Base-by-base conservation (phyloP, 1,139 yeast species). In the Lodderomyces metapsilosis region DNA sequence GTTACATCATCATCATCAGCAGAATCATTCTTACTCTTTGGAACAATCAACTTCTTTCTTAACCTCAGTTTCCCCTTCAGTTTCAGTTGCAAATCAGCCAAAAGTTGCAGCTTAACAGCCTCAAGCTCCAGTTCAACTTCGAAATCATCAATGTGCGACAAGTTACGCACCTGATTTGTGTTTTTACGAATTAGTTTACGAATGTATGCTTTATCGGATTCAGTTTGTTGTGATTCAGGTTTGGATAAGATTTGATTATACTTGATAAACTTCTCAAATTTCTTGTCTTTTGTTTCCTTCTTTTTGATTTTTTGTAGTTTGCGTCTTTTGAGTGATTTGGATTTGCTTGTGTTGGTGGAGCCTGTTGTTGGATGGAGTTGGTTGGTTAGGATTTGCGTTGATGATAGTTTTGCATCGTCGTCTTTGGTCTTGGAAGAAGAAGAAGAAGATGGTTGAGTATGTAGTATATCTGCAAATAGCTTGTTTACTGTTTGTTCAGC, bases 181-280 rank as follows among this genome's bases (percentile, higher is more conserved):
- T 83, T 83, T 50, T 64, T 71, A 41, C 66, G 71, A 1, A 80
- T 66, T 16, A 81, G 62, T 49, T 68, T 72, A 66, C 47, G 82
- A 58, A 52, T 76, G 76, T 46, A 67, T 69, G 43, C 61, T 52
- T 54, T 80, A 85, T 40, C 69, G 75, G 10, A 58, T 60, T 62
- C 43, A 73, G 62, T 2, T 56, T 62, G 9, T 62, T 4, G 11
- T 20, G 32, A 16, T 22, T n/a, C 5, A 15, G 27, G 33, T 16
- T 27, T 62, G 23, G 61, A 57, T 28, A 74, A 68, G 44, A 80
- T 66, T 38, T 79, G 63, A 40, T 74, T 68, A 45, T 80, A 65
- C 49, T 76, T 78, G 13, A 84, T 82, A 41, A 69, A 54, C 49
- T 71, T 74, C 38, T 67, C 66, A 39, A 81, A 65, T 46, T 68